Percentiles rank a stretch among this genome's conserved stretches.
Conservation (phyloP, 1,284 basidiomycete genomes). For the Volvariella surrecta region DNA sequence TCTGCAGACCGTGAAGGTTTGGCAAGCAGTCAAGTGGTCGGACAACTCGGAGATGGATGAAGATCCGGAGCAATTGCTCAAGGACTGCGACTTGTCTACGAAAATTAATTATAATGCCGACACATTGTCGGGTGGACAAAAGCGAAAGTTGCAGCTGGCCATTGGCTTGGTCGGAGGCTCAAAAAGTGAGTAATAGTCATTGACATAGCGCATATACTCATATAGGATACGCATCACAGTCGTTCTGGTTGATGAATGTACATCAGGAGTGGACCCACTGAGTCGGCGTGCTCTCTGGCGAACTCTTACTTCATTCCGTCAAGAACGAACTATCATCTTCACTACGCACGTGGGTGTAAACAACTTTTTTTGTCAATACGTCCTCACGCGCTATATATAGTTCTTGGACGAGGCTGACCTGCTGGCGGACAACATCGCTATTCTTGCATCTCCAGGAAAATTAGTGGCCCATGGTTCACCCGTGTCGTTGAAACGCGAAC, state of each 20-base stretch:
- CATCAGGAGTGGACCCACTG: constrained; percentile 74
- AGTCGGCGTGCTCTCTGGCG: constrained; percentile 74
- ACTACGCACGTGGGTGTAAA: constrained; percentile 53
- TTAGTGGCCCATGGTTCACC: constrained; percentile 64
- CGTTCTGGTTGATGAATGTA: constrained; percentile 72
- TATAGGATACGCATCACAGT: constrained; percentile 28
- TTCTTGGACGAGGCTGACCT: constrained; percentile 71
- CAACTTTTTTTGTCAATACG: background rate
- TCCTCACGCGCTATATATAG: background rate
- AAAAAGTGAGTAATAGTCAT: constrained; percentile 32
- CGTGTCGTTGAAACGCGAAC: constrained; percentile 60
- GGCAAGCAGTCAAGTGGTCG: constrained; percentile 68
- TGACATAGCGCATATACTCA: constrained; percentile 1
- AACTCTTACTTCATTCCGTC: constrained; percentile 57
- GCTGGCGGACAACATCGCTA: constrained; percentile 61
- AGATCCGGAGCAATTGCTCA: constrained; percentile 53
- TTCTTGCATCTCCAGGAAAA: constrained; percentile 62
- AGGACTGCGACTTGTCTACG: constrained; percentile 61
- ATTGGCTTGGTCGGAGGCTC: constrained; percentile 72
- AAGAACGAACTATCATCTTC: constrained; percentile 57
- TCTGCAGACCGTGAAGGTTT: constrained; percentile 64
- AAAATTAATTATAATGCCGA: constrained; percentile 61
- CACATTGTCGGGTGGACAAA: constrained; percentile 73
- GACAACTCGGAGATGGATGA: constrained; percentile 33
- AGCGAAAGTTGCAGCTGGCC: constrained; percentile 74